Evolutionary conservation across 306 rosid genomes (phyloP), one percentile per base, ranked within the genome.

Genomic region (Trifolium pratense): DNA sequence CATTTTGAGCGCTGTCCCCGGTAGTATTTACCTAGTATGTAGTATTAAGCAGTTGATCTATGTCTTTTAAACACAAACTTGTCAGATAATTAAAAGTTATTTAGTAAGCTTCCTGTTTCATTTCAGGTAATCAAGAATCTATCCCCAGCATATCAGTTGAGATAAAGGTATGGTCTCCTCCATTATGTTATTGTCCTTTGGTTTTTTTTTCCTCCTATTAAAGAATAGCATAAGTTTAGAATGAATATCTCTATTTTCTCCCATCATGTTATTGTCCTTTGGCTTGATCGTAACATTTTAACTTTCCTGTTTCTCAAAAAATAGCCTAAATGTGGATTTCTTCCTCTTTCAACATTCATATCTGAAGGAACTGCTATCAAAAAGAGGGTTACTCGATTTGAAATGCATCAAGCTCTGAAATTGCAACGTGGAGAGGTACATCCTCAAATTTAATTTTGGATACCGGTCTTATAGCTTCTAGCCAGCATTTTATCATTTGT

Each of bases 341-440:
- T 95, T 65, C 97, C 99, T 9, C 43, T 45, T 68, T 88, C 99
- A 71, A 86, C 73, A 76, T 90, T 87, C 82, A 87, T 95, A 80
- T 81, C 87, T 32, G 91, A 95, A 79, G 86, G 26, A 77, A 91
- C 83, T 79, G 80, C 87, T 39, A 71, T 87, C 76, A 91, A 95
- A 81, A 85, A 63, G 84, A 80, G 72, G 66, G 78, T 86, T 56
- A 74, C 92, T 66, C 96, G 96, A 75, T 91, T 87, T 70, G 78
- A 82, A 90, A 90, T 95, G 99, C 99, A 95, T 82, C 99, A 95
- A 81, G 76, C 88, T 70, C 89, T 91, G 82, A 95, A 95, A 84
- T 82, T 91, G 84, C 90, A 74, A 72, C 86, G 82, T 40, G 91
- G 88, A 84, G 88, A 86, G 96, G 99, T 90, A 82, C 37, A 42